These are phyloP conservation scores for Fomitiporia mediterranea DNA, from an alignment of 1,284 basidiomycete species.

Conservation along the genomic window DNA sequence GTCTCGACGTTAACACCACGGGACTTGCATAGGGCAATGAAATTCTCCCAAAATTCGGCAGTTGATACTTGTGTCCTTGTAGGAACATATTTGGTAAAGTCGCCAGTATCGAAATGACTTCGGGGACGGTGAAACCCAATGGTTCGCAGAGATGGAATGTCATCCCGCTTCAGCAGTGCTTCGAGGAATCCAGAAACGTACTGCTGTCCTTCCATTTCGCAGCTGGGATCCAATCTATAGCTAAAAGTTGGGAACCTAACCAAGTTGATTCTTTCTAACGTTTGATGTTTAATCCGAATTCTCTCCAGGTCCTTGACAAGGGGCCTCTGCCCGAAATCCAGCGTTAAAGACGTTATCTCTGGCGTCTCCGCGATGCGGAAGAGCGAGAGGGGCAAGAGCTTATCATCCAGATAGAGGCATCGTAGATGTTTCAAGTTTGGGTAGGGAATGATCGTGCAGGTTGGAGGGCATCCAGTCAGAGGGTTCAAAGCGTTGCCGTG, in stretches of 20 bases:
- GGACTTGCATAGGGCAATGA: constrained; percentile 1
- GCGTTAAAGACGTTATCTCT: not conserved
- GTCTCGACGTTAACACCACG: constrained; percentile 10
- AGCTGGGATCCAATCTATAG: not conserved
- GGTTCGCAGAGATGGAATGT: constrained; percentile 5
- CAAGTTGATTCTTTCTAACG: constrained; percentile 1
- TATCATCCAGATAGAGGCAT: not conserved
- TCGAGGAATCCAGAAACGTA: constrained; percentile 7
- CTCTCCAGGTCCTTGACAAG: not conserved
- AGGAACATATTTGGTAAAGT: not conserved
- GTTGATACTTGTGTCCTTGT: not conserved
- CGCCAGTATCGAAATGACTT: constrained; percentile 6
- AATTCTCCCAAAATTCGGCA: constrained; percentile 9
- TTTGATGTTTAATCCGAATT: not conserved
- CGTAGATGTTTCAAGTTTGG: not conserved
- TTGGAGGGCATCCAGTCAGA: not conserved
- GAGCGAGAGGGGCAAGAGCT: no score
- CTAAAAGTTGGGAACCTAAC: constrained; percentile 4
- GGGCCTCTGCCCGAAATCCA: not conserved
- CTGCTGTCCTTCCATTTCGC: not conserved
- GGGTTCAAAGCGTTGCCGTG: not conserved
- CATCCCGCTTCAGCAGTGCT: constrained; percentile 2
- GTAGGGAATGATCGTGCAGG: not conserved
- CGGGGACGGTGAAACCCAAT: constrained; percentile 15
- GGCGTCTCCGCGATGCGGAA: not conserved